Evolutionary conservation across 208 protist species (phyloP).

Genomic region (Sergeia podlipaevii): DNA sequence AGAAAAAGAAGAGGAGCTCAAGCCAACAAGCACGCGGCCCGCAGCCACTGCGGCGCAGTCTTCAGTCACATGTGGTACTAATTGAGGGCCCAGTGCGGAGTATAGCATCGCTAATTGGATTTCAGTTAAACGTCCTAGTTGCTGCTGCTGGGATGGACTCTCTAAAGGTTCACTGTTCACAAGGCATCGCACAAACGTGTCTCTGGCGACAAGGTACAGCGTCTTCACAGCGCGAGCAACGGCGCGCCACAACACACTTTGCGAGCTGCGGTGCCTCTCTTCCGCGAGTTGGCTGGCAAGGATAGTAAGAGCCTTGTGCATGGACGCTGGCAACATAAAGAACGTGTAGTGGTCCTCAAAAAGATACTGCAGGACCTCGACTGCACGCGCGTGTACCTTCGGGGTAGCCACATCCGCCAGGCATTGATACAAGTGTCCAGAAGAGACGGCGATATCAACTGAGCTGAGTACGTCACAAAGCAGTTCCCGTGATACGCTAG

Average conservation of each 20-base stretch:
- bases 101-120: too few species aligned
- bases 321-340: neutral
- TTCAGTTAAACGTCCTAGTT: too few species aligned
- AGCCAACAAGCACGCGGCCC: too few species aligned
- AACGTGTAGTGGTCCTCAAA: conserved; percentile 12
- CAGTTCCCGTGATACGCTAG: too few species aligned
- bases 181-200: conserved; percentile 1
- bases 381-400: conserved; percentile 17
- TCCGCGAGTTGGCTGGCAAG: neutral
- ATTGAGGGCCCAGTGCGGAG: too few species aligned
- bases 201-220: neutral
- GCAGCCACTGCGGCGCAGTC: too few species aligned
- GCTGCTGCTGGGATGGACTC: too few species aligned
- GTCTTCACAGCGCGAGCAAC: neutral
- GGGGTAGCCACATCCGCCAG: conserved; percentile 15
- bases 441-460: too few species aligned
- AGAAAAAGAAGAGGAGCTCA: too few species aligned
- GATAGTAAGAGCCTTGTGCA: neutral
- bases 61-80: too few species aligned
- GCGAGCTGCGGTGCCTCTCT: neutral
- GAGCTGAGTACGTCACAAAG: too few species aligned
- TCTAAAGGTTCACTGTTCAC: conserved; percentile 6
- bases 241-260: neutral
- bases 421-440: conserved; percentile 8
- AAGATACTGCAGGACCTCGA: conserved; percentile 30